phyloP scores from a whole-genome alignment of 441 rosid species.

The Populus hybrid region DNA sequence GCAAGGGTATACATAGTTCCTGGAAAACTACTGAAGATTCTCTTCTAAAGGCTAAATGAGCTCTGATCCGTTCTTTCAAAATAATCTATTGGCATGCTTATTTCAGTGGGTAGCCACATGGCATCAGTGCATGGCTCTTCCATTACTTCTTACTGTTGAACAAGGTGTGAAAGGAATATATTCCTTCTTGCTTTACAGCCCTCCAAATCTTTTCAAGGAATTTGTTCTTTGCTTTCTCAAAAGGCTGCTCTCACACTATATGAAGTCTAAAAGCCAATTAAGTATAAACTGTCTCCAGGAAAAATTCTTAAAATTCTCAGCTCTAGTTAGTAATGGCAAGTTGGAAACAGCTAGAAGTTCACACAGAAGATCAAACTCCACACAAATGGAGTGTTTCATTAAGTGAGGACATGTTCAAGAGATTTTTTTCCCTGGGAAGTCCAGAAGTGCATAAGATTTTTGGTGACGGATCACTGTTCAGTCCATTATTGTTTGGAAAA shows the following conservation, averaged over 20 bases:
- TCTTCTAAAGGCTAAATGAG: conserved; percentile 3
- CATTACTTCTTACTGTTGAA: conserved; percentile 22
- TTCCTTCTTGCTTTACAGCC: conserved; percentile 48
- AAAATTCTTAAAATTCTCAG: neutral
- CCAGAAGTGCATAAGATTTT: too few species aligned
- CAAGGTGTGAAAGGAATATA: conserved; percentile 29
- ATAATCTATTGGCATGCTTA: neutral
- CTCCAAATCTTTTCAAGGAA: conserved; percentile 55
- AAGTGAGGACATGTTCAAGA: too few species aligned
- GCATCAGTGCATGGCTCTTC: conserved; percentile 14
- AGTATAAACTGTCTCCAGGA: conserved; percentile 11
- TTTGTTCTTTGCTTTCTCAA: conserved; percentile 34
- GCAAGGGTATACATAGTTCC: neutral
- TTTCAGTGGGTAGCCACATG: conserved; percentile 11
- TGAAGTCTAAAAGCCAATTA: conserved; percentile 4
- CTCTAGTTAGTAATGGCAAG: conserved; percentile 32
- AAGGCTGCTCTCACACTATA: conserved; percentile 27
- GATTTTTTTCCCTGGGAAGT: too few species aligned
- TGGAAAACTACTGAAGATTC: conserved; percentile 14
- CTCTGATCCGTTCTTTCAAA: neutral
- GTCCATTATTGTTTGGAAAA: too few species aligned
- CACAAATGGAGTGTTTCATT: too few species aligned
- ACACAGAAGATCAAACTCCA: too few species aligned
- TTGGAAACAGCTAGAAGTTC: conserved; percentile 50
- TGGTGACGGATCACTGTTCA: too few species aligned